phyloP scores from a whole-genome alignment of 257 asterid species.

The Capsicum pubescens region DNA sequence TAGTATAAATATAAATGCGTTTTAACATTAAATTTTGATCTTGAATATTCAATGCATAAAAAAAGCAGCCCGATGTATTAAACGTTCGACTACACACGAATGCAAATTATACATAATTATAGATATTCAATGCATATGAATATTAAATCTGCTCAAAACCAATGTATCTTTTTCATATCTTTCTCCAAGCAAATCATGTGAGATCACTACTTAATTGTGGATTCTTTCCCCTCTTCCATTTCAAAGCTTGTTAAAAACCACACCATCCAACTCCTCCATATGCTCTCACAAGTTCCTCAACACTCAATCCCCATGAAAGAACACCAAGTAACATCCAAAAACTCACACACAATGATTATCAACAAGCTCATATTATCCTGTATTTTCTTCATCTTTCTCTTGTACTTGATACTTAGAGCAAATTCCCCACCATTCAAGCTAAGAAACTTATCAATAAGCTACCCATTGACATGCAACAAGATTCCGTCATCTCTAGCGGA shows the following conservation, averaged over 20 bases:
- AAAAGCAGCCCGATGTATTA: too few species aligned
- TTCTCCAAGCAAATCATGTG: conserved; percentile 1
- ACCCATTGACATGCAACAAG: conserved; percentile 37
- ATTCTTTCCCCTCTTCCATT: not conserved
- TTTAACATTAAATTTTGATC: not conserved
- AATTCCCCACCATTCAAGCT: conserved; percentile 29
- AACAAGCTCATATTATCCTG: conserved; percentile 31
- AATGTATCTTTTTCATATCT: not conserved
- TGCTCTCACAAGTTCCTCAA: not conserved
- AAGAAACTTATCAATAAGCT: conserved; percentile 14
- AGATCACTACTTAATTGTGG: not conserved
- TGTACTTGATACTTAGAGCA: conserved; percentile 18
- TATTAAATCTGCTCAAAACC: not conserved
- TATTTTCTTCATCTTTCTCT: conserved; percentile 22
- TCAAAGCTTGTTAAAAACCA: not conserved
- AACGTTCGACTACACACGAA: too few species aligned
- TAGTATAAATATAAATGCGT: not conserved
- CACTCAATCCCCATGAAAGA: not conserved
- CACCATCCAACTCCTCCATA: not conserved
- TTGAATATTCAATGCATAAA: not conserved
- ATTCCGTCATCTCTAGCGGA: conserved; percentile 42
- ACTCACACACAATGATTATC: conserved; percentile 22
- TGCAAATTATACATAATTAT: too few species aligned
- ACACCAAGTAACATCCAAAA: conserved; percentile 31
- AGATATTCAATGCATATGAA: not conserved